Evolutionary conservation across 2,329 filamentous ascomycete genomes (phyloP).

Genomic region (Lasiodiplodia theobromae): DNA sequence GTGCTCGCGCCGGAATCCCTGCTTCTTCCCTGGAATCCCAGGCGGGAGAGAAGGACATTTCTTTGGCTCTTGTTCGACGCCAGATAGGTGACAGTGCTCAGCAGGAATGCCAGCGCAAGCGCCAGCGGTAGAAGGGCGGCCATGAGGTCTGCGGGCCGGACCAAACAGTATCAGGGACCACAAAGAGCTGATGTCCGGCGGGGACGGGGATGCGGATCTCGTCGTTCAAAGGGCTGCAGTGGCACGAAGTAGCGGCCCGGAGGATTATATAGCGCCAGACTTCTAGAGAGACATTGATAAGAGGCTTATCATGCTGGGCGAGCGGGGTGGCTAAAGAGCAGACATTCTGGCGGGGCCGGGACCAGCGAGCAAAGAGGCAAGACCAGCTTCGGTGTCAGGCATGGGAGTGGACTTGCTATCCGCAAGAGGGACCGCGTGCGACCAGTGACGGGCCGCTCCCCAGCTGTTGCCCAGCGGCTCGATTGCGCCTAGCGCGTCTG

Average conservation of each 20-base stretch:
- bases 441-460: slow-evolving; percentile 8
- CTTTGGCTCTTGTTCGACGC: slow-evolving; percentile 45
- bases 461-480: slow-evolving; percentile 17
- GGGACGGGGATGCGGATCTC: not conserved
- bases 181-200: not conserved
- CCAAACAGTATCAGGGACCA: not conserved
- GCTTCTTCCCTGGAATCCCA: slow-evolving; percentile 47
- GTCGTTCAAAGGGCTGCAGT: slow-evolving; percentile 4
- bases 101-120: slow-evolving; percentile 42
- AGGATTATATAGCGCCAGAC: slow-evolving; percentile 9
- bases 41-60: slow-evolving; percentile 48
- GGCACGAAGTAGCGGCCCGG: slow-evolving; percentile 11
- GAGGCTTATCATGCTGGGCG: slow-evolving; percentile 12
- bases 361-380: not conserved
- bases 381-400: not conserved
- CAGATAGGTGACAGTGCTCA: slow-evolving; percentile 39
- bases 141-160: slow-evolving; percentile 31
- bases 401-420: slow-evolving; percentile 29
- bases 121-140: slow-evolving; percentile 35
- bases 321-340: not conserved
- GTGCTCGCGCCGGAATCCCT: slow-evolving; percentile 58
- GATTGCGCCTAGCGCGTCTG: slow-evolving; percentile 9
- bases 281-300: slow-evolving; percentile 6
- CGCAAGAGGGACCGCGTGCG: slow-evolving; percentile 28
- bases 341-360: not conserved